Evolutionary conservation across 2,329 filamentous ascomycete species (phyloP).

Genomic region (Calonectria leucothoes): DNA sequence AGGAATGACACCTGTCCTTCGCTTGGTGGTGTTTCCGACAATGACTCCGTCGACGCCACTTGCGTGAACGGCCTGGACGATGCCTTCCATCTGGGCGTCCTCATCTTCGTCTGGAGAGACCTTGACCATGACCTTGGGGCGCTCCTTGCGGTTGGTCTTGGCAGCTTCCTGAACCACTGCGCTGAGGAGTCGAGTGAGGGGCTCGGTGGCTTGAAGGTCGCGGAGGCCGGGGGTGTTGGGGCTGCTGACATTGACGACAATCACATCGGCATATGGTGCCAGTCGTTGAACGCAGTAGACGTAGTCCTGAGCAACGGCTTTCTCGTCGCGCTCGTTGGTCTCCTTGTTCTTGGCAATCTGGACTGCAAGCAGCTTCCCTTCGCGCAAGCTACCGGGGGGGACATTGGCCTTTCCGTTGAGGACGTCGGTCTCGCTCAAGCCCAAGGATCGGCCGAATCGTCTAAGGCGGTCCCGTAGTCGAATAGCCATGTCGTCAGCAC

Average conservation of each 20-base stretch:
- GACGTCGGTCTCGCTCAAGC: conserved; percentile 78
- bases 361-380: conserved; percentile 84
- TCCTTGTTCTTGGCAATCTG: conserved; percentile 98
- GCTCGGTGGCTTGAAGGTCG: conserved; percentile 85
- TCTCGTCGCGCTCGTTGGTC: conserved; percentile 86
- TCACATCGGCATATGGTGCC: conserved; percentile 89
- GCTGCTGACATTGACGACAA: conserved; percentile 98
- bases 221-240: conserved; percentile 95
- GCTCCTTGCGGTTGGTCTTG: conserved; percentile 74
- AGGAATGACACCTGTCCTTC: conserved; percentile 77
- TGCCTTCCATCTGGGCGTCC: conserved; percentile 85
- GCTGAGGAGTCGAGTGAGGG: conserved; percentile 81
- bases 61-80: conserved; percentile 84
- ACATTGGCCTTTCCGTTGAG: conserved; percentile 82
- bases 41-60: conserved; percentile 95
- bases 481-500: conserved; percentile 87
- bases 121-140: conserved; percentile 89
- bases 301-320: conserved; percentile 84
- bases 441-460: conserved; percentile 77
- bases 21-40: conserved; percentile 96
- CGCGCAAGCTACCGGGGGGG: conserved; percentile 81
- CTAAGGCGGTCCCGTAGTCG: conserved; percentile 82
- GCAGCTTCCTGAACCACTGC: conserved; percentile 86
- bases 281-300: conserved; percentile 89
- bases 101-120: conserved; percentile 96